Evolutionary conservation across 2,329 filamentous ascomycete species (phyloP).

Genomic region (Pseudogymnoascus sp.): DNA sequence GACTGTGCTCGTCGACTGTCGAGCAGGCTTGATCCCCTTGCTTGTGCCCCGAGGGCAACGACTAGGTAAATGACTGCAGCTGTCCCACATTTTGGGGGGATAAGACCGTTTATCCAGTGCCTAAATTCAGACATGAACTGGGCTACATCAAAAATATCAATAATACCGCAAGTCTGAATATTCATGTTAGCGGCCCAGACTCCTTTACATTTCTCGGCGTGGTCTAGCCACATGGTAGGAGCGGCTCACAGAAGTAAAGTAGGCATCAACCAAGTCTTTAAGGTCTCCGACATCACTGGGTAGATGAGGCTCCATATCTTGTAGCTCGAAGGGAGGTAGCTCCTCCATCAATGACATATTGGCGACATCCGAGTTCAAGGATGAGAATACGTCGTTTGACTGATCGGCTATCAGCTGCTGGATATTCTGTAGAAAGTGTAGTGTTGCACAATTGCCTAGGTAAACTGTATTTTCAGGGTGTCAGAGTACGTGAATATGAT

Average conservation of each 20-base stretch:
- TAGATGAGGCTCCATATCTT: conserved; percentile 14
- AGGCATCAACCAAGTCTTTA: conserved; percentile 9
- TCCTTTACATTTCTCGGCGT: background rate
- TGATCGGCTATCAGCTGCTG: conserved; percentile 8
- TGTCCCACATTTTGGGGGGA: background rate
- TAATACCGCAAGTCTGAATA: conserved; percentile 10
- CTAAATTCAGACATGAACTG: background rate
- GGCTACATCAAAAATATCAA: conserved; percentile 10
- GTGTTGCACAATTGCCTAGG: conserved; percentile 15
- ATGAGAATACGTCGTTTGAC: conserved; percentile 11
- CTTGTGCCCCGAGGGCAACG: conserved; percentile 31
- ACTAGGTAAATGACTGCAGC: conserved; percentile 24
- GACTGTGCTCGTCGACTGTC: conserved; percentile 29
- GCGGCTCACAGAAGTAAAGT: background rate
- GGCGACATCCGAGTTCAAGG: background rate
- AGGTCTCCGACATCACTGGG: conserved; percentile 13
- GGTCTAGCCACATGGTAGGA: background rate
- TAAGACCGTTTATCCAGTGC: conserved; percentile 6
- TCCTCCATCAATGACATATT: background rate
- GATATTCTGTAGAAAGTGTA: conserved; percentile 15
- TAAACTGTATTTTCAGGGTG: conserved; percentile 12
- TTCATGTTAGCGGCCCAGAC: background rate
- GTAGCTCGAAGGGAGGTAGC: conserved; percentile 3
- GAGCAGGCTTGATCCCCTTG: conserved; percentile 26
- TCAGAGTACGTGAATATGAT: background rate